Conservation (phyloP, 2,329 filamentous ascomycete genomes). For the Colletotrichum lini region DNA sequence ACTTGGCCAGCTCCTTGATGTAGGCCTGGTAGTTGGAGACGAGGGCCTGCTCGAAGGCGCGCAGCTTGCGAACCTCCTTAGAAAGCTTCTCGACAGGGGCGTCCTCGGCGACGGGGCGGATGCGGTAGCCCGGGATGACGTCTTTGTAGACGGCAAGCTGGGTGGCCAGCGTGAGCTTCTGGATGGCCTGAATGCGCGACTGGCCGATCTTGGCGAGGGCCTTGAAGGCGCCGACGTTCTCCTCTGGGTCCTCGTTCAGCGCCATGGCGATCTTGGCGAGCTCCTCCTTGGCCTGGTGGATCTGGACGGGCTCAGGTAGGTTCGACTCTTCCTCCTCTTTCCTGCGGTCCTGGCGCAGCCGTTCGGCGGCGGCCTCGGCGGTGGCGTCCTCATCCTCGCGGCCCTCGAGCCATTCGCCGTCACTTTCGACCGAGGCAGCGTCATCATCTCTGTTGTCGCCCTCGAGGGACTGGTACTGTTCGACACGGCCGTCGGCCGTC, state of each 20-base stretch:
- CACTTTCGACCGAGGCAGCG: conserved; percentile 71
- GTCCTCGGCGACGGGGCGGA: conserved; percentile 84
- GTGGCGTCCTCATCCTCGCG: conserved; percentile 71
- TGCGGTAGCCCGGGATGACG: conserved; percentile 95
- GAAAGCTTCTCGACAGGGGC: conserved; percentile 85
- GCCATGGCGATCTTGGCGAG: conserved; percentile 84
- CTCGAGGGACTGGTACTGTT: conserved; percentile 70
- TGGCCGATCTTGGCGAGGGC: conserved; percentile 81
- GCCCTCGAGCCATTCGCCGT: conserved; percentile 75
- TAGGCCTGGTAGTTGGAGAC: conserved; percentile 89
- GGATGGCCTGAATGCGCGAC: conserved; percentile 79
- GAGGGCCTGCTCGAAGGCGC: conserved; percentile 89
- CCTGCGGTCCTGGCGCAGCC: conserved; percentile 59
- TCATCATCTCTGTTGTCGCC: conserved; percentile 72
- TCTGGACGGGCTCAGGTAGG: conserved; percentile 83
- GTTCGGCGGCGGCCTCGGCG: conserved; percentile 52
- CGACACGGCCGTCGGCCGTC: conserved; percentile 81
- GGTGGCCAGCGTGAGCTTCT: conserved; percentile 88
- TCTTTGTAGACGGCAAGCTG: conserved; percentile 95
- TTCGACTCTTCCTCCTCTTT: conserved; percentile 67
- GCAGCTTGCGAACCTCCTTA: conserved; percentile 88
- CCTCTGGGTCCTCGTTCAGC: conserved; percentile 94
- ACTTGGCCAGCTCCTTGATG: conserved; percentile 79
- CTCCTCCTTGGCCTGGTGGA: conserved; percentile 91
- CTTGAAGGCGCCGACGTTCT: conserved; percentile 86